Evolutionary conservation across 345 rosid genomes (phyloP), one percentile per base, ranked within the genome.

Genomic region (Turritis glabra): DNA sequence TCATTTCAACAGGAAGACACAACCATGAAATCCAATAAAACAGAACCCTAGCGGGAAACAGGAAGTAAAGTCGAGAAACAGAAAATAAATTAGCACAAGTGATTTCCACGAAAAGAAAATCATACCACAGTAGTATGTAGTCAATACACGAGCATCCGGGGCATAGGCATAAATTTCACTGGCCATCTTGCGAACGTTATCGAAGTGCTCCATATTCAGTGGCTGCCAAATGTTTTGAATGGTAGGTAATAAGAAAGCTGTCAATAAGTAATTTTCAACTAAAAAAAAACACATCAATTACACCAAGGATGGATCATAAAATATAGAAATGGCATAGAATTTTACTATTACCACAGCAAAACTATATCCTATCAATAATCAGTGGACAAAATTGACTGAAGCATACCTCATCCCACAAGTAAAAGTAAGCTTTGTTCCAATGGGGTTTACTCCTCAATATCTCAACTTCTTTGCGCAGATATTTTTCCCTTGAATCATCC

Each of bases 381-480:
- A 53, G 41, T 9, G 44, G 13, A 5, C n/a, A 27, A 19, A n/a
- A 17, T 2, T 27, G 37, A 67, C 3, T 35, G 22, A 32, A 15
- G 25, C 29, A 33, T 82, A 90, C 97, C 97, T 94, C 99, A 83
- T 92, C 99, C 97, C 97, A 94, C 55, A 92, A 77, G 82, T 94
- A 94, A 82, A 94, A 90, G 77, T 91, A 94, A 67, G 97, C 97
- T 76, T 94, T 94, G 73, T 90, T 91, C 99, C 99, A 94, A 79
- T 92, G 97, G 73, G 85, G 19, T 80, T 91, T 91, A 72, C 89
- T 86, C 84, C 90, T 88, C 87, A 91, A 82, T 72, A 86, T 83
- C 85, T 90, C 96, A 70, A 94, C 79, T 85, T 91, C 92, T 84
- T 87, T 94, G 85, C 71, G 97, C 87, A 94, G 79, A 83, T 87